Conservation (phyloP, 2,329 filamentous ascomycete genomes). For the Neonectria punicea region DNA sequence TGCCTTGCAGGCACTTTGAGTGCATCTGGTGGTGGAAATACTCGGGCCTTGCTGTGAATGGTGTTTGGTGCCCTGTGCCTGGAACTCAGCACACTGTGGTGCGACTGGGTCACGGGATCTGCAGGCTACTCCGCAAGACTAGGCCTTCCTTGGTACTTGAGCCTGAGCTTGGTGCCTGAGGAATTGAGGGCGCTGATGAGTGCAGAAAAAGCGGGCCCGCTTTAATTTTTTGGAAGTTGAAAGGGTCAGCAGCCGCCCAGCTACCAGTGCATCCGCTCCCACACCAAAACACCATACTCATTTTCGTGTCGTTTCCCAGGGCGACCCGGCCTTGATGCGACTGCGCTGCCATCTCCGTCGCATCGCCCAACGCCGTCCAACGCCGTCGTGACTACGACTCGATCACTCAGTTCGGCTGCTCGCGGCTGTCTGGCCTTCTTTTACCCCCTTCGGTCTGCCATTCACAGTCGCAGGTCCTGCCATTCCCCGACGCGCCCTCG, state of each 20-base stretch:
- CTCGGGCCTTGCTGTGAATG: not conserved
- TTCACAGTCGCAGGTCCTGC: constrained; percentile 14
- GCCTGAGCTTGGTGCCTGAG: constrained; percentile 23
- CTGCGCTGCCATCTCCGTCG: constrained; percentile 42
- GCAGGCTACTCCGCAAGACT: not conserved
- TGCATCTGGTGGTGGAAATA: not conserved
- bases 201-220: constrained; percentile 20
- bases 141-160: not conserved
- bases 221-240: constrained; percentile 31
- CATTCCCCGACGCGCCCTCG: constrained; percentile 25
- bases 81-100: constrained; percentile 7
- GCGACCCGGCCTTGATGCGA: constrained; percentile 44
- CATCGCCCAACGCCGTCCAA: constrained; percentile 37
- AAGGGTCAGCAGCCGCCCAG: constrained; percentile 37
- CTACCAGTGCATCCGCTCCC: constrained; percentile 29
- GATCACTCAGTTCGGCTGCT: constrained; percentile 28
- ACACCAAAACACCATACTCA: constrained; percentile 43
- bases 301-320: constrained; percentile 46
- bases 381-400: constrained; percentile 30
- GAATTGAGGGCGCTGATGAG: not conserved
- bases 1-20: constrained; percentile 8
- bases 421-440: constrained; percentile 18
- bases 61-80: not conserved
- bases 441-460: constrained; percentile 21
- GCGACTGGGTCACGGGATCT: constrained; percentile 21